Base-by-base conservation (phyloP, 257 asterid genomes). In the Pogostemon cablin region DNA sequence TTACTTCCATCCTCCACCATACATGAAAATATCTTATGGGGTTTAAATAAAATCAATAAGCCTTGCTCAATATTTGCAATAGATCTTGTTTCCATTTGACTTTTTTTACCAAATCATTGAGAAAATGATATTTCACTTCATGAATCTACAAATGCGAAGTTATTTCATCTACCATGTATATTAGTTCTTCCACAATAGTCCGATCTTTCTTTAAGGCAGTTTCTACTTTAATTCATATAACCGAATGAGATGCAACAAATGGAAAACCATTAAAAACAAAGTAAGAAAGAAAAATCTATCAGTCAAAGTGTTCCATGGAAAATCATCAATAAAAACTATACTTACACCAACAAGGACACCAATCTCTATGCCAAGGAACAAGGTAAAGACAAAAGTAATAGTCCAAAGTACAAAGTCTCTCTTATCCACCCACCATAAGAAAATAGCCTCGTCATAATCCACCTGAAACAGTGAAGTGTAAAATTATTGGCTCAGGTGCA, bases 341-440 rank as follows among this genome's bases (percentile, higher is more conserved):
- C 98, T 86, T 80, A 91, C 99, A 58, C 98, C 99, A 82, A 89
- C 76, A 74, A 95, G 87, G 78, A 95, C 99, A 64, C 99, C 99
- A 60, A 95, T 89, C 88, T 95, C 99, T 73, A 95, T 95, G 69
- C 98, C 98, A 74, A 95, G 89, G 83, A 95, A 85, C 85, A 95
- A 85, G 76, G 99, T 95, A 55, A 86, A 75, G 7, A 49, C 48
- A 83, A 88, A 91, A 75, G 99, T 95, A 74, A 95, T 88, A 81
- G 67, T 77, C 99, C 99, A 95, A 43, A 95, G 93, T 69, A 85
- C 81, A 82, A 95, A 91, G 82, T 95, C 99, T 75, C 83, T 88
- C 86, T 89, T 95, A 84, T 89, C 96, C 74, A 95, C 99, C 72
- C 78, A 84, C 98, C 98, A 95, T 67, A 95, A 77, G 86, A 95